These are phyloP conservation scores for Castanospermum australe DNA, from an alignment of 306 rosid genomes.

Conservation along the genomic window DNA sequence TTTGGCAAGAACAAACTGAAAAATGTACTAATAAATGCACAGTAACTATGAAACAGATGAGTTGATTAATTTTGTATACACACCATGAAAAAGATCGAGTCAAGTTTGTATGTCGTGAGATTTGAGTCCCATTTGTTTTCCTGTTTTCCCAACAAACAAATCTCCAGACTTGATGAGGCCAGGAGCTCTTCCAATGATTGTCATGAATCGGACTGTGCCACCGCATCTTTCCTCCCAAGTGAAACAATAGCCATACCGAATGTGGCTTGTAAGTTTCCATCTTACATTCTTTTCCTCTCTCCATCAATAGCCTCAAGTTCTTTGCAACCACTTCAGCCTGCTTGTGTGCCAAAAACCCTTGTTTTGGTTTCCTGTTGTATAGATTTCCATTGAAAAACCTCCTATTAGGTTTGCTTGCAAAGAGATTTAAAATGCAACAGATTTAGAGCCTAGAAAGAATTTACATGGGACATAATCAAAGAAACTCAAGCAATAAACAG, in stretches of 20 bases:
- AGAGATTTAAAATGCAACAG: no score
- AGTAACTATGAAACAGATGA: background rate
- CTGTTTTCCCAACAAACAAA: constrained; percentile 71
- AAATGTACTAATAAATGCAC: constrained; percentile 1
- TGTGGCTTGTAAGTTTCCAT: constrained; percentile 48
- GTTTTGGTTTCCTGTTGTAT: no score
- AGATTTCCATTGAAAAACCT: no score
- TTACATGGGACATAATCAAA: background rate
- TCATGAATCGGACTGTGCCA: constrained; percentile 60
- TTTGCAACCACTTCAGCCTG: constrained; percentile 41
- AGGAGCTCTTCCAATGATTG: constrained; percentile 57
- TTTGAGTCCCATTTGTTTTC: constrained; percentile 63
- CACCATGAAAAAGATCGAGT: background rate
- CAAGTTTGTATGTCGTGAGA: constrained; percentile 21
- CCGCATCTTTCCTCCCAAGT: constrained; percentile 72
- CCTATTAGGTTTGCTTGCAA: no score
- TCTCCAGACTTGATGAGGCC: constrained; percentile 68
- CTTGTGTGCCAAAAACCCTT: no score
- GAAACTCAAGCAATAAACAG: background rate
- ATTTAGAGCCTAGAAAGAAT: no score
- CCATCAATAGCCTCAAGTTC: constrained; percentile 56
- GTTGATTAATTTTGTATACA: background rate
- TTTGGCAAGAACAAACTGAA: background rate
- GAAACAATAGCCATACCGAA: constrained; percentile 58
- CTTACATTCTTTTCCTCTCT: constrained; percentile 47